Base-by-base conservation (phyloP, 1,139 yeast species). In the Schizosaccharomyces versatilis region DNA sequence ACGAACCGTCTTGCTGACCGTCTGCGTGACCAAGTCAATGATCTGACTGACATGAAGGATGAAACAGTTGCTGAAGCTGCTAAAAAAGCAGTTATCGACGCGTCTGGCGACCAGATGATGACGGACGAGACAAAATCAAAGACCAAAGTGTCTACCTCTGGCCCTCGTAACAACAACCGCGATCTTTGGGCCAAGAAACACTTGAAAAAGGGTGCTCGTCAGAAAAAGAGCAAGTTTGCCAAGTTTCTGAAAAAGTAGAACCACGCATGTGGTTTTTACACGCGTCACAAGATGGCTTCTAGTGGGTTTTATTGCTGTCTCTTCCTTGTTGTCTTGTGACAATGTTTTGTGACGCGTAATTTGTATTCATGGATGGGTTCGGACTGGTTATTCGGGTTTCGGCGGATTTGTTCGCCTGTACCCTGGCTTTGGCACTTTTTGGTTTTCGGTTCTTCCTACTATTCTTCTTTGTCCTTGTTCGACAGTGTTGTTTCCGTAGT, bases 161-260 rank as follows among this genome's bases (percentile, higher is more conserved):
- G 49, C 32, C 49, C 49, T 44, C 49, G 49, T 44, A 36, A 44
- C 49, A 44, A 19, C 36, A 44, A 44, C 14, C 19, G 49, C 8
- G 32, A 44, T 7, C 12, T 14, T 8, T 44, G 49, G 49, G 49
- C 49, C 12, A 8, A 44, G 36, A 44, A 44, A 32, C 49, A 44
- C 12, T 9, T 44, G 14, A 44, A 44, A 36, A 14, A 44, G 32
- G 49, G 49, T 19, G 32, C 12, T 32, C 49, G 49, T 44, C 36
- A 19, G 14, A 44, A 44, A 36, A 17, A 44, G 14, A 44, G 32
- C 32, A 17, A 17, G 5, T 44, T 44, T 32, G 36, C 49, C 14
- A 44, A 44, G 38, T 44, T 44, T 32, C 8, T 44, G 49, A 44
- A 24, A 36, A 44, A 44, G 14, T 44, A 44, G 19, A 24, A 5